Conservation (phyloP, 2,329 filamentous ascomycete species). For the Dothidotthia symphoricarpi region DNA sequence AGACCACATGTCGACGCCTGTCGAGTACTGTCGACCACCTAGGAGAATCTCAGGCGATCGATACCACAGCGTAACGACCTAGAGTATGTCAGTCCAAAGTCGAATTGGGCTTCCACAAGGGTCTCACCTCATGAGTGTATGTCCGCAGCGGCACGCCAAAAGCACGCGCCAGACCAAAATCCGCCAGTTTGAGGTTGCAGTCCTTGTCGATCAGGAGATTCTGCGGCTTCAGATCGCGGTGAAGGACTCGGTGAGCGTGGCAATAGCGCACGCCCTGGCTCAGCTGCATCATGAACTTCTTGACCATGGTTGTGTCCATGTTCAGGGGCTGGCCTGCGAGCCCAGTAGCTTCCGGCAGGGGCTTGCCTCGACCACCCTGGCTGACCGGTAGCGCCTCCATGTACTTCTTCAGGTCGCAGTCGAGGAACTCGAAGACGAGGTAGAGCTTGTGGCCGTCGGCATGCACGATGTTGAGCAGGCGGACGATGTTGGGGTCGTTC, state of each 20-base stretch:
- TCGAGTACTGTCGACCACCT: constrained; percentile 87
- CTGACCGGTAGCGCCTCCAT: constrained; percentile 86
- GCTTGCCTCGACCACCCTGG: constrained; percentile 81
- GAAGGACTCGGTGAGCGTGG: constrained; percentile 81
- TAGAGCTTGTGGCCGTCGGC: constrained; percentile 94
- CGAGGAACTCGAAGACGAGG: constrained; percentile 88
- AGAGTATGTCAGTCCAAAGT: constrained; percentile 12
- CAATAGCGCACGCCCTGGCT: constrained; percentile 84
- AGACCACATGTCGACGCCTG: constrained; percentile 95
- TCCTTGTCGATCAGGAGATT: constrained; percentile 84
- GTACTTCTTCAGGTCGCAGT: constrained; percentile 91
- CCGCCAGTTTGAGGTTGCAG: constrained; percentile 84
- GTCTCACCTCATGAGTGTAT: constrained; percentile 77
- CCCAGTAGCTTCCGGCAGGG: constrained; percentile 74
- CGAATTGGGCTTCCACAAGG: neutral
- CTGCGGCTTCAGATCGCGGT: constrained; percentile 87
- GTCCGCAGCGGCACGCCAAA: constrained; percentile 89
- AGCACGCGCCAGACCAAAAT: constrained; percentile 85
- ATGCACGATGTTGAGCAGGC: constrained; percentile 87
- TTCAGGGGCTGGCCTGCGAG: constrained; percentile 65
- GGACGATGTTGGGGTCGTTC: constrained; percentile 86
- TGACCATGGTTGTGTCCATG: constrained; percentile 76
- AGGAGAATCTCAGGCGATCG: constrained; percentile 86
- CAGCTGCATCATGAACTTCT: constrained; percentile 89
- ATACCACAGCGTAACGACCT: constrained; percentile 92